Conservation (phyloP, 192 early-diverging fungal species). For the Mortierella hygrophila region DNA sequence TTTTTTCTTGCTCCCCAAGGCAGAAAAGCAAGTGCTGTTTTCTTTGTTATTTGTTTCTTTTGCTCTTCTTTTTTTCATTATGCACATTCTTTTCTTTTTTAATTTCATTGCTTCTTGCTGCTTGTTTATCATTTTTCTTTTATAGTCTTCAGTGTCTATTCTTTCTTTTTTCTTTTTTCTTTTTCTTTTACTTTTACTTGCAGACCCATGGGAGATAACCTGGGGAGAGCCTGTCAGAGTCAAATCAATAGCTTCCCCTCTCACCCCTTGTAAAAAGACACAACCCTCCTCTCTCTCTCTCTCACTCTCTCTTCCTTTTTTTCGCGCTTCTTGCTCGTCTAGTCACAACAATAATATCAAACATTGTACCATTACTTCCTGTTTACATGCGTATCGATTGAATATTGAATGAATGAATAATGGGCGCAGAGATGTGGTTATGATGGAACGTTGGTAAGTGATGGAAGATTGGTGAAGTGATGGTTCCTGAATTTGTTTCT, state of each 20-base stretch:
- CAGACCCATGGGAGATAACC: background rate
- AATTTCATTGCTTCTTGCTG: constrained; percentile 4
- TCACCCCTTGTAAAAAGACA: constrained; percentile 1
- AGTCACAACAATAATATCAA: constrained; percentile 3
- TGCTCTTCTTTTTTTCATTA: constrained; percentile 7
- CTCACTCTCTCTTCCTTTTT: background rate
- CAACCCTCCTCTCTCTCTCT: background rate
- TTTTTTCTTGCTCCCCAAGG: constrained; percentile 1
- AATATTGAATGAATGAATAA: too few relatives aligned
- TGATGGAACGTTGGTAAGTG: background rate
- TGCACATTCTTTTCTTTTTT: constrained; percentile 16
- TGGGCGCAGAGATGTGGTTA: too few relatives aligned
- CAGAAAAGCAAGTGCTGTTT: background rate
- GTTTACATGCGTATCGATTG: too few relatives aligned
- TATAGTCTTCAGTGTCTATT: constrained; percentile 6
- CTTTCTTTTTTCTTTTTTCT: background rate
- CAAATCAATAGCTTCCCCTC: background rate
- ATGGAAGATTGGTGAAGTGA: background rate
- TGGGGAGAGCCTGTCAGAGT: background rate
- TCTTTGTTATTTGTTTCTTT: background rate
- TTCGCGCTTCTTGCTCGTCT: background rate
- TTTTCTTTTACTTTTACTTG: constrained; percentile 6
- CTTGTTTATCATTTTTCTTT: constrained; percentile 15
- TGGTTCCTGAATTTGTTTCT: constrained; percentile 3
- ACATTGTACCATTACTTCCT: background rate